These are phyloP conservation scores for Rhodotorula sp. DNA, from an alignment of 1,284 basidiomycete genomes.

Conservation along the genomic window DNA sequence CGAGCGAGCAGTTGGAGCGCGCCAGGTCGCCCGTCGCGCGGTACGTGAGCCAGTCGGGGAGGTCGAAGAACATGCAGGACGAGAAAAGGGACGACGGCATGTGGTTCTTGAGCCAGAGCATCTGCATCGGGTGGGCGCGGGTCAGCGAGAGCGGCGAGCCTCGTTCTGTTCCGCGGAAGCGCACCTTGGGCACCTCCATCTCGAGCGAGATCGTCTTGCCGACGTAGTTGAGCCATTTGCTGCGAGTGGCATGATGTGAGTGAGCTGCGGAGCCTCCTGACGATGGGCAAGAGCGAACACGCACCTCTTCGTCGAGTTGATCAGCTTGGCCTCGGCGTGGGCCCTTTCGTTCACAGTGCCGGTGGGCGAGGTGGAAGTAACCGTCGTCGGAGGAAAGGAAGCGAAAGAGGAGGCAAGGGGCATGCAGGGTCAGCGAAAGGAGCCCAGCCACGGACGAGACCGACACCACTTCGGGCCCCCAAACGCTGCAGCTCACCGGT, in stretches of 20 bases:
- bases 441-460: too few species aligned
- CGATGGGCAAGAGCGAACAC: background rate
- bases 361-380: slow-evolving; percentile 47
- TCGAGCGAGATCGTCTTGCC: slow-evolving; percentile 92
- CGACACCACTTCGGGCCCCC: too few species aligned
- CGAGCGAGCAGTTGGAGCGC: slow-evolving; percentile 88
- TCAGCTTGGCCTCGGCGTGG: slow-evolving; percentile 82
- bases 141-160: slow-evolving; percentile 47
- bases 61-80: slow-evolving; percentile 89
- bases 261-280: fast-evolving
- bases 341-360: slow-evolving; percentile 66
- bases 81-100: slow-evolving; percentile 76
- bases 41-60: slow-evolving; percentile 96
- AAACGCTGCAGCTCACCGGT: background rate
- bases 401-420: background rate
- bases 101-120: slow-evolving; percentile 90
- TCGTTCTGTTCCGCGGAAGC: background rate
- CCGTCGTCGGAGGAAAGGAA: background rate
- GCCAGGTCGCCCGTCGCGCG: slow-evolving; percentile 76
- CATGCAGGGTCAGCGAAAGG: too few species aligned
- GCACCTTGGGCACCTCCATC: slow-evolving; percentile 72
- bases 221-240: slow-evolving; percentile 85
- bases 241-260: slow-evolving; percentile 43
- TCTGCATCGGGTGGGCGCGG: slow-evolving; percentile 60
- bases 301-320: slow-evolving; percentile 66